Evolutionary conservation across 2,329 filamentous ascomycete species (phyloP).

Genomic region (Exophiala sideris): DNA sequence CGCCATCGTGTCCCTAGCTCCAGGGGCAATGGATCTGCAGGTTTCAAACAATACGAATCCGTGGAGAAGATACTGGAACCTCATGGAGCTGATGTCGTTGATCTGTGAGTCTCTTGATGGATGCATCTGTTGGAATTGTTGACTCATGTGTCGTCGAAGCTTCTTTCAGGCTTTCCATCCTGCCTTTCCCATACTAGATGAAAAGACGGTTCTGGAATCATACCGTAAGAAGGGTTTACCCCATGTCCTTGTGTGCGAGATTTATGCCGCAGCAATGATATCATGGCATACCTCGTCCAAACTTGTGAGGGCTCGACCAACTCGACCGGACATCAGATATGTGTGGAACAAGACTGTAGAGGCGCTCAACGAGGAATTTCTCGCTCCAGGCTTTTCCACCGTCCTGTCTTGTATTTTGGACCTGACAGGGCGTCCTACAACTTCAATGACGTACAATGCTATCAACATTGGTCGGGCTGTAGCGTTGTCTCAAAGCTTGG

Average conservation of each 20-base stretch:
- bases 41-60: conserved; percentile 53
- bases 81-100: conserved; percentile 48
- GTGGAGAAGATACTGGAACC: conserved; percentile 60
- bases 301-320: conserved; percentile 41
- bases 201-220: conserved; percentile 49
- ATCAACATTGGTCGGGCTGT: conserved; percentile 53
- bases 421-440: conserved; percentile 53
- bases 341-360: conserved; percentile 61
- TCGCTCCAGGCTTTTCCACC: conserved; percentile 57
- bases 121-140: background rate
- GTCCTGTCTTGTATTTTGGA: conserved; percentile 58
- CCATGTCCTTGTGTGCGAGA: conserved; percentile 52
- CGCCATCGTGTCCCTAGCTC: conserved; percentile 24
- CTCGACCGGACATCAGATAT: conserved; percentile 56
- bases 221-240: conserved; percentile 58
- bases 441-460: conserved; percentile 39
- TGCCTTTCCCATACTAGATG: conserved; percentile 60
- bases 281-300: conserved; percentile 53
- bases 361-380: conserved; percentile 55
- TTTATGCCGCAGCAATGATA: conserved; percentile 57
- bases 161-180: conserved; percentile 56
- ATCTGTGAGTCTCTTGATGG: conserved; percentile 29
- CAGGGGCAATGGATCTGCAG: conserved; percentile 40
- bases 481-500: conserved; percentile 55
- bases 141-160: conserved; percentile 36